phyloP scores from a whole-genome alignment of 192 early-diverging fungal species.

The Backusella sp. region DNA sequence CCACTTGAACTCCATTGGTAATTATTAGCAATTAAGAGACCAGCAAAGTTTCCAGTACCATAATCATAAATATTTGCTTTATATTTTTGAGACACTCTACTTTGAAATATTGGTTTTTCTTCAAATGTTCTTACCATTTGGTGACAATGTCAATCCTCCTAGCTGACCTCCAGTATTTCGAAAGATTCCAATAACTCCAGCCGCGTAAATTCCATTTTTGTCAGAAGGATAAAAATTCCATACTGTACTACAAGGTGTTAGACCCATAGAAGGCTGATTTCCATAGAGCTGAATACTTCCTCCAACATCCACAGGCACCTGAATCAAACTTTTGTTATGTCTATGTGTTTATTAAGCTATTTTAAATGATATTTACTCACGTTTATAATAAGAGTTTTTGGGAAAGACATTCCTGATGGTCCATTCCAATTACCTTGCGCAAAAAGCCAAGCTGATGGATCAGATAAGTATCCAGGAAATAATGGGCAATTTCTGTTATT shows the following conservation, averaged over 20 bases:
- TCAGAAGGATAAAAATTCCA: conserved; percentile 19
- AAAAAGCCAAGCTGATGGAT: neutral
- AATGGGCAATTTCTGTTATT: neutral
- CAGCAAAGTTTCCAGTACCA: neutral
- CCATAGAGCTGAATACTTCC: neutral
- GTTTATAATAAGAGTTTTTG: neutral
- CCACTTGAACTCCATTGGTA: conserved; percentile 2
- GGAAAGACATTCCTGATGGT: neutral
- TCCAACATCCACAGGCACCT: conserved; percentile 9
- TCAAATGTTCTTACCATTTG: neutral
- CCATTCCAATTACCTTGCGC: conserved; percentile 19
- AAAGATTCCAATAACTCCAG: neutral
- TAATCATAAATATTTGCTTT: conserved; percentile 5
- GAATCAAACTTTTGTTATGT: neutral
- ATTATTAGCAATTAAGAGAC: neutral
- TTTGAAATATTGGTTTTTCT: neutral
- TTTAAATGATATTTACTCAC: neutral
- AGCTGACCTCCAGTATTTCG: conserved; percentile 13
- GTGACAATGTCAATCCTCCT: neutral
- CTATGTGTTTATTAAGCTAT: neutral
- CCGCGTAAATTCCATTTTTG: neutral
- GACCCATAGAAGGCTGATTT: neutral
- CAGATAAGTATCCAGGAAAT: neutral
- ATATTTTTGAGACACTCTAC: neutral
- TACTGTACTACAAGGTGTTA: neutral